phyloP scores from a whole-genome alignment of 768 basidiomycete species.

The Tylopilus subfusipes region DNA sequence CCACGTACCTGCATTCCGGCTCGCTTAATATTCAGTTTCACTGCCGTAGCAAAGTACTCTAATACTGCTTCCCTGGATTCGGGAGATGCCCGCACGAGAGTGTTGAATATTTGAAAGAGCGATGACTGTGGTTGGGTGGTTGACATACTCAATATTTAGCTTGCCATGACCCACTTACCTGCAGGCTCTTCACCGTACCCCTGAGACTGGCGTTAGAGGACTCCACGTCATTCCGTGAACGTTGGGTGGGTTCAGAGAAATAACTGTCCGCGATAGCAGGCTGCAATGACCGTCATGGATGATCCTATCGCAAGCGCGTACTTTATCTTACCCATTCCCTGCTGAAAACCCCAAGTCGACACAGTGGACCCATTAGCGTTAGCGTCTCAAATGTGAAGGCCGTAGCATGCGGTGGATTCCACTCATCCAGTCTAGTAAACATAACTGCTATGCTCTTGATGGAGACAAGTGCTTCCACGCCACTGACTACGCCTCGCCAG shows the following conservation, averaged over 20 bases:
- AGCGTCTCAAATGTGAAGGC: constrained; percentile 58
- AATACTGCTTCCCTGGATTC: constrained; percentile 79
- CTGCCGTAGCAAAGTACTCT: constrained; percentile 71
- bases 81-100: constrained; percentile 79
- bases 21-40: constrained; percentile 77
- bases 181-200: constrained; percentile 80
- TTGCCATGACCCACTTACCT: constrained; percentile 42
- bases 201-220: constrained; percentile 82
- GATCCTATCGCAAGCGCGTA: not conserved
- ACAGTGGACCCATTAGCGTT: constrained; percentile 80
- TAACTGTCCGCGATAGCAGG: constrained; percentile 73
- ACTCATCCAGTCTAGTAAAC: constrained; percentile 71
- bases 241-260: constrained; percentile 82
- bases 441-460: constrained; percentile 81
- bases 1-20: constrained; percentile 81
- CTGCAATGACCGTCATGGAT: constrained; percentile 37
- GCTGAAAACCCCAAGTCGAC: constrained; percentile 82
- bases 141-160: not conserved
- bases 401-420: constrained; percentile 61
- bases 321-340: constrained; percentile 70
- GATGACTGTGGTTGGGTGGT: constrained; percentile 39
- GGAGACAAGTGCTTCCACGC: constrained; percentile 74
- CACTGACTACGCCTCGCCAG: constrained; percentile 86
- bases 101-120: constrained; percentile 85
- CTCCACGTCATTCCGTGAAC: constrained; percentile 69